Base-by-base conservation (phyloP, 768 basidiomycete species). In the Psilocybe subaeruginosa region DNA sequence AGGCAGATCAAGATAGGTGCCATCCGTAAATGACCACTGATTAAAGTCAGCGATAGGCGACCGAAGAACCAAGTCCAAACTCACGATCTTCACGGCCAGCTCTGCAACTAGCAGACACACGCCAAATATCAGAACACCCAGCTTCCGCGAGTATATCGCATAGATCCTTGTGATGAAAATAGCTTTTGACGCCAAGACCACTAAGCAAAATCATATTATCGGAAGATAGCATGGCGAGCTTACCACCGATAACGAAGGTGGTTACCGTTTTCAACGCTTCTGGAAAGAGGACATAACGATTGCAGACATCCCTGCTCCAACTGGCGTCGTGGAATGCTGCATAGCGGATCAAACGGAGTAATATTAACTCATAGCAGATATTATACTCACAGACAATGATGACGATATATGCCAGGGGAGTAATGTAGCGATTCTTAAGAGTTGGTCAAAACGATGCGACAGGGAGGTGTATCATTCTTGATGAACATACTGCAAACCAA, bases 21-120 rank as follows among this genome's bases (percentile, higher is more conserved):
- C 76, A 64, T 73, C 73, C 0, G 73, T 76, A 41, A 77, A 77
- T 19, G 76, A 73, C 74, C 74, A 77, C 76, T 77, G 35, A 3
- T 23, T 31, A 29, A 48, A 56, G 37, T 54, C 23, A 33, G 3
- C 2, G 43, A 46, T 14, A 57, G 37, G 17, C 4, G 19, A 19
- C 19, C 7, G n/a, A 61, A 4, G 29, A 27, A 19, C 3, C 19
- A 52, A 30, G 41, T 37, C 31, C 12, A 8, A 11, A 67, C 72
- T 19, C 56, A 78, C 77, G 37, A 76, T 76, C 60, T 77, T 78
- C 8, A 76, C 51, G 8, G 43, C 72, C 7, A 77, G 29, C 61
- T 76, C 72, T 2, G 46, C 56, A 1, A 61, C 62, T 5, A 78
- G 66, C 4, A 74, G 60, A 9, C 63, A 4, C 9, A 60, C 52